A percentile compares a stretch with the other conserved stretches of the same genome.
Conservation (phyloP, 1,284 basidiomycete genomes). For the Stygiomarasmius scandens region DNA sequence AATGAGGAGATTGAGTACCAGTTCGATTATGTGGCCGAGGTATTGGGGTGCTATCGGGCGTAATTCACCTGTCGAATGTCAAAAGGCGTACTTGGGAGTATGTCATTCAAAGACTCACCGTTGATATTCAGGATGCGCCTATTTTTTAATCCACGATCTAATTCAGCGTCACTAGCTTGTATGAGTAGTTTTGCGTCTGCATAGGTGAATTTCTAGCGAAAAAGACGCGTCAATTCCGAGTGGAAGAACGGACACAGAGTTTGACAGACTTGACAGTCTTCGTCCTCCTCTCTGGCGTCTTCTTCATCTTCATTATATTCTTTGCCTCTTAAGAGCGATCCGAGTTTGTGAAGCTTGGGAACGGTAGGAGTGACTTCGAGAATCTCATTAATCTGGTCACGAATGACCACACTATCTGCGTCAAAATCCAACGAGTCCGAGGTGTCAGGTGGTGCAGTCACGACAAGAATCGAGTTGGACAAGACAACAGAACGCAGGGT, state of each 20-base stretch:
- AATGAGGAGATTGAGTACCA: slow-evolving; percentile 71
- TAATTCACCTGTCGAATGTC: slow-evolving; percentile 57
- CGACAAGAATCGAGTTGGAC: slow-evolving; percentile 83
- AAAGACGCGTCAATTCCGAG: slow-evolving; percentile 18
- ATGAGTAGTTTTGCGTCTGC: slow-evolving; percentile 63
- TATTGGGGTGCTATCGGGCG: slow-evolving; percentile 69
- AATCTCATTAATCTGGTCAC: slow-evolving; percentile 75
- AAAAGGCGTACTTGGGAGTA: neutral
- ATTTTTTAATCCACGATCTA: slow-evolving; percentile 64
- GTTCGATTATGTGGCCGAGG: slow-evolving; percentile 71
- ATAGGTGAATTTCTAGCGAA: slow-evolving; percentile 47
- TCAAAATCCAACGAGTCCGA: slow-evolving; percentile 27
- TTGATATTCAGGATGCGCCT: slow-evolving; percentile 72
- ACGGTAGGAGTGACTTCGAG: slow-evolving; percentile 76
- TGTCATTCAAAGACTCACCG: no score
- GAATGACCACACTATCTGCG: slow-evolving; percentile 55
- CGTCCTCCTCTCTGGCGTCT: slow-evolving; percentile 44
- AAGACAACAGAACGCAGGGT: slow-evolving; percentile 78
- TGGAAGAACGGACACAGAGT: no score
- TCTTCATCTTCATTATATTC: slow-evolving; percentile 67
- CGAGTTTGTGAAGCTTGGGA: slow-evolving; percentile 74
- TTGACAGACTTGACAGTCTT: slow-evolving; percentile 9
- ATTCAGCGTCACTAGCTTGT: slow-evolving; percentile 79
- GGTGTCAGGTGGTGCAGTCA: slow-evolving; percentile 53
- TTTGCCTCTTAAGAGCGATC: slow-evolving; percentile 58